Conservation (phyloP, 208 protist species). For the Acanthamoeba healyi region DNA sequence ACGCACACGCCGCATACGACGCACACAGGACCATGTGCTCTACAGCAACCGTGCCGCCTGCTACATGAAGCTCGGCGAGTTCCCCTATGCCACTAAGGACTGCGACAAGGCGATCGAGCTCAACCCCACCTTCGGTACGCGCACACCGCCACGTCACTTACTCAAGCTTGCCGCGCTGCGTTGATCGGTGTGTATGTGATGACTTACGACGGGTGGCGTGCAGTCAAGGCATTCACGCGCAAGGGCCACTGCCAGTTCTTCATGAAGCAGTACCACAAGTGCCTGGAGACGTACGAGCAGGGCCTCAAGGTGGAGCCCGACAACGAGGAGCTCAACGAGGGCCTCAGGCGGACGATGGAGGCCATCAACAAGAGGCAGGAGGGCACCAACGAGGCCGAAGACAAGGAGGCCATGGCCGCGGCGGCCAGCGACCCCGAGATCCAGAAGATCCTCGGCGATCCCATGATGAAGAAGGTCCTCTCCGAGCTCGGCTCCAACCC, state of each 20-base stretch:
- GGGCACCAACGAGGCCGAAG: conserved; percentile 81
- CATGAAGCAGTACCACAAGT: conserved; percentile 97
- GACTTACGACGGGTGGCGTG: too few relatives aligned
- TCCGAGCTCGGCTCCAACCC: conserved; percentile 54
- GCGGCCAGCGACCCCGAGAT: conserved; percentile 97
- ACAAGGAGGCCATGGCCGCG: conserved; percentile 93
- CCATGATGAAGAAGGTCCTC: conserved; percentile 79
- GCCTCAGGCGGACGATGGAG: conserved; percentile 74
- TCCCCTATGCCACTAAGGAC: conserved; percentile 95
- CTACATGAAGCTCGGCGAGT: conserved; percentile 97
- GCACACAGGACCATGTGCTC: conserved; percentile 88
- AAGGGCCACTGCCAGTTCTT: conserved; percentile 94
- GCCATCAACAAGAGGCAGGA: conserved; percentile 88
- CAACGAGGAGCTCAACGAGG: conserved; percentile 86
- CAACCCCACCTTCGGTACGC: conserved; percentile 94
- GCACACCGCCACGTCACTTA: too few relatives aligned
- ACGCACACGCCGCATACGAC: not conserved
- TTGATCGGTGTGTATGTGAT: not conserved
- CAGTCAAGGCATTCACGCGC: conserved; percentile 94
- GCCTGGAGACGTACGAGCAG: conserved; percentile 96
- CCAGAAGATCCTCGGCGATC: conserved; percentile 83
- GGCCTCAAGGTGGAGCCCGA: conserved; percentile 95
- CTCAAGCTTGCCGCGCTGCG: too few relatives aligned
- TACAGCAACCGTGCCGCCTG: conserved; percentile 90
- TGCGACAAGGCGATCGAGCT: conserved; percentile 96